Conservation (phyloP, 2,329 filamentous ascomycete genomes). For the Lachnellula subtilissima region DNA sequence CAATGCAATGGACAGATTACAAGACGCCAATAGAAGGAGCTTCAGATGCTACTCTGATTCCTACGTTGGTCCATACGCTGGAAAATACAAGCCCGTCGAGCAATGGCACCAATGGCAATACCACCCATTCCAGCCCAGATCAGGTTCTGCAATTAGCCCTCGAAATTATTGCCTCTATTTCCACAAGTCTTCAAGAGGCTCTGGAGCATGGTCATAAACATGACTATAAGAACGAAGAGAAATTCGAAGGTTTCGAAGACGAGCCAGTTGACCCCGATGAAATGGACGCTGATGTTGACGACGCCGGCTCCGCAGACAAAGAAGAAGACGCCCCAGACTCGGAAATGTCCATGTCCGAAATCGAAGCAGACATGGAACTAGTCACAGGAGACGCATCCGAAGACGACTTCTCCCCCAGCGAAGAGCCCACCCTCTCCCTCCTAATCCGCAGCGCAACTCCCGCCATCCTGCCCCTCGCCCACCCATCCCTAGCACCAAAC, state of each 20-base stretch:
- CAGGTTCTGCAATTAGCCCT: slow-evolving; percentile 43
- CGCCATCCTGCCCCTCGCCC: slow-evolving; percentile 22
- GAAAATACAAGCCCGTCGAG: slow-evolving; percentile 15
- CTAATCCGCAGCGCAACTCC: slow-evolving; percentile 30
- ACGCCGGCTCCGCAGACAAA: slow-evolving; percentile 38
- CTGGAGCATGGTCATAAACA: slow-evolving; percentile 37
- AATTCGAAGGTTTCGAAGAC: slow-evolving; percentile 37
- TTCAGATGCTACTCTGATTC: slow-evolving; percentile 48
- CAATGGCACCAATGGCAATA: slow-evolving; percentile 19
- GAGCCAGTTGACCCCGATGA: slow-evolving; percentile 13
- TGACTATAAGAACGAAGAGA: slow-evolving; percentile 27
- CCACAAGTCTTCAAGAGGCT: slow-evolving; percentile 51
- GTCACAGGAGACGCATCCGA: slow-evolving; percentile 46
- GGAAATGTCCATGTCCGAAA: slow-evolving; percentile 53
- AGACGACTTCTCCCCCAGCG: slow-evolving; percentile 34
- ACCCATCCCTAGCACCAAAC: slow-evolving; percentile 13
- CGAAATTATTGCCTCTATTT: slow-evolving; percentile 60
- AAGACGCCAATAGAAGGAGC: slow-evolving; percentile 44
- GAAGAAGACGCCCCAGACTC: slow-evolving; percentile 39
- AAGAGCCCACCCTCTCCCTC: slow-evolving; percentile 26
- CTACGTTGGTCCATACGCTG: slow-evolving; percentile 36
- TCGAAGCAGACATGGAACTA: slow-evolving; percentile 61
- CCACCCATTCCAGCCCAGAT: slow-evolving; percentile 24
- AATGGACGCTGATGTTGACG: slow-evolving; percentile 33
- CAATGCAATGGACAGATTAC: slow-evolving; percentile 49